Evolutionary conservation across 2,329 filamentous ascomycete species (phyloP).

Genomic region (Fusarium setosum): DNA sequence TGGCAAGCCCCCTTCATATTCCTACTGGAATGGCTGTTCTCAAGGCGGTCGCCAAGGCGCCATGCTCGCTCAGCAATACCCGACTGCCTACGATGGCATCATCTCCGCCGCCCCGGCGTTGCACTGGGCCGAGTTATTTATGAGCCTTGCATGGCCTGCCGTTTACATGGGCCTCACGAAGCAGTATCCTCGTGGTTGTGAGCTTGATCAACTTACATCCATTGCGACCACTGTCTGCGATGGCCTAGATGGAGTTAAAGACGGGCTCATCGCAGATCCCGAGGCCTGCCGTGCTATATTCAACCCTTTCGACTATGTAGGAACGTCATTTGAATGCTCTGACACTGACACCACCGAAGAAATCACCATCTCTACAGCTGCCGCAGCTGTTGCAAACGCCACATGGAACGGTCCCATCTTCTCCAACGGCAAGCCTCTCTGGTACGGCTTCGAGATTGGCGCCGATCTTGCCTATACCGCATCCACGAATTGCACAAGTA

Average conservation of each 20-base stretch:
- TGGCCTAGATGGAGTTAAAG: slow-evolving; percentile 33
- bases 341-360: background rate
- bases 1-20: slow-evolving; percentile 9
- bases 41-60: slow-evolving; percentile 29
- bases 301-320: slow-evolving; percentile 3
- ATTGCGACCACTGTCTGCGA: slow-evolving; percentile 29
- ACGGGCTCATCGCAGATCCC: slow-evolving; percentile 37
- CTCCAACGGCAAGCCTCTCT: slow-evolving; percentile 16
- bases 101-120: slow-evolving; percentile 17
- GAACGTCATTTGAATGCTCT: slow-evolving; percentile 7
- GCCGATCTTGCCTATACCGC: background rate
- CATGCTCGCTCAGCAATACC: slow-evolving; percentile 24
- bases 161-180: slow-evolving; percentile 10
- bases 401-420: slow-evolving; percentile 15
- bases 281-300: background rate
- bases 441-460: slow-evolving; percentile 8
- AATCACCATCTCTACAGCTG: slow-evolving; percentile 3
- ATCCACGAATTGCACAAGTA: background rate
- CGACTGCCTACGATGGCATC: slow-evolving; percentile 30
- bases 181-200: slow-evolving; percentile 14
- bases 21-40: slow-evolving; percentile 33
- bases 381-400: slow-evolving; percentile 9
- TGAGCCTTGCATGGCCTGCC: slow-evolving; percentile 10
- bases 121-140: slow-evolving; percentile 5
- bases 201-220: slow-evolving; percentile 8